Base-by-base conservation (phyloP, 306 rosid species). In the Cajanus cajan region DNA sequence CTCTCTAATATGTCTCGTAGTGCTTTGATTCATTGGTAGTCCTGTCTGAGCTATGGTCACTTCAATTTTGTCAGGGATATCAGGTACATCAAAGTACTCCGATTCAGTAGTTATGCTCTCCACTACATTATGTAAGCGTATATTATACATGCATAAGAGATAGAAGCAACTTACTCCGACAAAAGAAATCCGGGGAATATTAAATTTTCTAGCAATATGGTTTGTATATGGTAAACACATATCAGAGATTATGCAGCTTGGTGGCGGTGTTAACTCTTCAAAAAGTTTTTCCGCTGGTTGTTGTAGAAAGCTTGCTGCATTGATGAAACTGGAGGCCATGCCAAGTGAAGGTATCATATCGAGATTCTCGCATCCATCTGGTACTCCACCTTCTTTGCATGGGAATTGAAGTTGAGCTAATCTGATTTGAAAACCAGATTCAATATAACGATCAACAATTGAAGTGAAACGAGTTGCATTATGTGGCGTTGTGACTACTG, bases 291-390 rank as follows among this genome's bases (percentile, higher is more conserved):
- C 90, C 10, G 31, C 89, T 0, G 84, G 78, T 18, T 78, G 61
- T 4, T 67, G 79, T 0, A 87, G 78, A 65, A 65, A 12, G 24
- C 4, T 51, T 1, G 71, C 7, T 68, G 91, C 89, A 8, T 1
- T 24, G 67, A 79, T 82, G 61, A 91, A 83, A 3, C 22, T 57
- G 0, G 13, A 0, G 2, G 68, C 39, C 0, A n/a, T 5, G 39
- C 16, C 78, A 4, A 69, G 64, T 18, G 93, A 86, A 81, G 90
- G 87, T 10, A 91, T 25, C 84, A 77, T 77, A 33, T 91, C 93
- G 18, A 93, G 80, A 82, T 86, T 91, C 68, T 93, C 98, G 43
- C 84, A 90, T 21, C 90, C 93, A 3, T 75, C 21, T 4, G 97
- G 90, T 4, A 93, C 78, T 57, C 90, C 97, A 21, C 74, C 88